These are phyloP conservation scores for Sphaerulina populicola DNA, from an alignment of 2,329 filamentous ascomycete species.

Conservation along the genomic window DNA sequence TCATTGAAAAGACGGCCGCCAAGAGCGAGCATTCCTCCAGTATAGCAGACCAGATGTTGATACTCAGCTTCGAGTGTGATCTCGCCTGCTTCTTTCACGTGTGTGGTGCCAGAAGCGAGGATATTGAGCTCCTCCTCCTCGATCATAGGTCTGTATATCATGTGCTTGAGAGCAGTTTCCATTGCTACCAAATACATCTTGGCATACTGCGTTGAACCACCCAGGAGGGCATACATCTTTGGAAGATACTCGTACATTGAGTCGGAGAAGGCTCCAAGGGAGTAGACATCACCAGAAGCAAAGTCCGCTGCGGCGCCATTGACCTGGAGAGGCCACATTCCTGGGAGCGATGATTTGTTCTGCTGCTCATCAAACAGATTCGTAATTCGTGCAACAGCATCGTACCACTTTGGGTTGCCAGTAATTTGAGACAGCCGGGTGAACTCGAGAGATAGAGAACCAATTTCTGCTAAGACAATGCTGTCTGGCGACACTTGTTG, in stretches of 20 bases:
- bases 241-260: slow-evolving; percentile 32
- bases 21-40: slow-evolving; percentile 62
- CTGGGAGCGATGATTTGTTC: slow-evolving; percentile 48
- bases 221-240: slow-evolving; percentile 27
- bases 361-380: slow-evolving; percentile 50
- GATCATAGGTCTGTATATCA: slow-evolving; percentile 39
- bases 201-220: slow-evolving; percentile 33
- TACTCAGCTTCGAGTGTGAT: slow-evolving; percentile 33
- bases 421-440: slow-evolving; percentile 58
- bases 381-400: slow-evolving; percentile 52
- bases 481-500: slow-evolving; percentile 29
- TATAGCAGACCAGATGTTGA: slow-evolving; percentile 62
- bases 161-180: slow-evolving; percentile 40
- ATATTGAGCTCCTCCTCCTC: slow-evolving; percentile 36
- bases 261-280: slow-evolving; percentile 31
- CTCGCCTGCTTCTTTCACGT: slow-evolving; percentile 13
- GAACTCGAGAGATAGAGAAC: slow-evolving; percentile 54
- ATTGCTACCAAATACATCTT: slow-evolving; percentile 42
- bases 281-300: slow-evolving; percentile 26
- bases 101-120: slow-evolving; percentile 44
- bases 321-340: slow-evolving; percentile 54
- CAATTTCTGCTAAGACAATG: slow-evolving; percentile 46
- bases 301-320: slow-evolving; percentile 36
- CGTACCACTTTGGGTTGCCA: slow-evolving; percentile 52
- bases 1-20: slow-evolving; percentile 54